Evolutionary conservation across 164 flowering plant species (phyloP).

Genomic region (Chloranthus sessilifolius): DNA sequence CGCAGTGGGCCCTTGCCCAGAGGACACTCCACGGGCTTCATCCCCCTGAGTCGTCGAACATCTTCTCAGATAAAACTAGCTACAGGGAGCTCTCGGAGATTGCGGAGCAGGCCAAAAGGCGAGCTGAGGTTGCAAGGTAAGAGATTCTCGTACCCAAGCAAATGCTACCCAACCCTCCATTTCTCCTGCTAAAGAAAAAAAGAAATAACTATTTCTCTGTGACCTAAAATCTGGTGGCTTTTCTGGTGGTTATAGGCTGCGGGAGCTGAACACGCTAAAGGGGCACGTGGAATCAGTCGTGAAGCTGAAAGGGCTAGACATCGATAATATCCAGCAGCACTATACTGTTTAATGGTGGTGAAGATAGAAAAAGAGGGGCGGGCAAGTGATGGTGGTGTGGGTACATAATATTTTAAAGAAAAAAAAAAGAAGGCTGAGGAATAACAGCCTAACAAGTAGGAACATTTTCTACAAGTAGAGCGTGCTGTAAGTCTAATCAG

Average conservation of each 20-base stretch:
- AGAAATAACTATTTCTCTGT: neutral
- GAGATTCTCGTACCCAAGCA: no score
- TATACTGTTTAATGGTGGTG: conserved; percentile 39
- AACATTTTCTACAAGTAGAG: no score
- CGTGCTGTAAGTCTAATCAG: no score
- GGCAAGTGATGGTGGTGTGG: no score
- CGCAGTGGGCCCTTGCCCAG: conserved; percentile 81
- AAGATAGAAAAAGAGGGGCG: no score
- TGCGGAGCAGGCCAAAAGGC: conserved; percentile 1
- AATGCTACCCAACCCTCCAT: no score
- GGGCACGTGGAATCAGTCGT: conserved; percentile 72
- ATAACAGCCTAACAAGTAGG: no score
- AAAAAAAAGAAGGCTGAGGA: no score
- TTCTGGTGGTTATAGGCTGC: conserved; percentile 32
- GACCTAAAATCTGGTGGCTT: no score
- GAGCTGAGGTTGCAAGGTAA: conserved; percentile 4
- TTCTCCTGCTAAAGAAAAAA: neutral
- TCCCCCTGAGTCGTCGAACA: neutral
- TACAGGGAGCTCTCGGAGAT: neutral
- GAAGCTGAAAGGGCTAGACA: no score
- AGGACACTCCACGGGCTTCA: conserved; percentile 33
- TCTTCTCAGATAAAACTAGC: neutral
- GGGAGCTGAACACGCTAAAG: conserved; percentile 62
- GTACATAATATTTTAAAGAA: no score
- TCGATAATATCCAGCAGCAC: conserved; percentile 60